Base-by-base conservation (phyloP, 257 asterid genomes). In the Penstemon eatonii region DNA sequence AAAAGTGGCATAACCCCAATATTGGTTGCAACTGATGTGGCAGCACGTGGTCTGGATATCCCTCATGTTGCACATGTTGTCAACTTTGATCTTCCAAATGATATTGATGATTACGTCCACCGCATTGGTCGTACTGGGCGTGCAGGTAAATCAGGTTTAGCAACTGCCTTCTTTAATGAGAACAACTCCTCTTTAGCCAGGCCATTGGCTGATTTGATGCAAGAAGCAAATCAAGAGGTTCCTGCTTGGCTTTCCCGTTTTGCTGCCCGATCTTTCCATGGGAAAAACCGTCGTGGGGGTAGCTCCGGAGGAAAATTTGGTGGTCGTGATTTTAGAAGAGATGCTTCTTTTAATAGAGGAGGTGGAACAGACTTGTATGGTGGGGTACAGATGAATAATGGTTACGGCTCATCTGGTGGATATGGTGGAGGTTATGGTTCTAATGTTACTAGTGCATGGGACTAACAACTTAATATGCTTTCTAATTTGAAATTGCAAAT, bases 41-140 rank as follows among this genome's bases (percentile, higher is more conserved):
- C 98, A 13, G 98, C 98, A 19, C 98, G 98, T 70, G 98, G 98
- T 59, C 96, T 92, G 11, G 98, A 92, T 78, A 92, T 92, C 69
- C 98, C 98, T 5, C 96, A 92, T 60, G 98, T 92, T 18, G 90
- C 96, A 8, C 98, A 92, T 60, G 98, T 92, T 40, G 86, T 92
- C 73, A 92, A 92, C 82, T 92, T 92, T 52, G 98, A 92, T 73
- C 96, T 92, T 62, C 98, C 98, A 18, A 92, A 92, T 19, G 96
- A 92, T 25, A 89, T 92, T 19, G 96, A 92, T 51, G 98, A 92
- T 72, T 92, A 92, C 56, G 98, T 89, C 71, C 96, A 92, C 82
- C 96, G 98, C 11, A 92, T 92, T 8, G 96, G 98, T 18, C 86
- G 98, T 33, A 92, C 98, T 12, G 98, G 98, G 8, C 89, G 98